phyloP scores from a whole-genome alignment of 2,329 filamentous ascomycete genomes.

The Parasarocladium wereldwijsianum region DNA sequence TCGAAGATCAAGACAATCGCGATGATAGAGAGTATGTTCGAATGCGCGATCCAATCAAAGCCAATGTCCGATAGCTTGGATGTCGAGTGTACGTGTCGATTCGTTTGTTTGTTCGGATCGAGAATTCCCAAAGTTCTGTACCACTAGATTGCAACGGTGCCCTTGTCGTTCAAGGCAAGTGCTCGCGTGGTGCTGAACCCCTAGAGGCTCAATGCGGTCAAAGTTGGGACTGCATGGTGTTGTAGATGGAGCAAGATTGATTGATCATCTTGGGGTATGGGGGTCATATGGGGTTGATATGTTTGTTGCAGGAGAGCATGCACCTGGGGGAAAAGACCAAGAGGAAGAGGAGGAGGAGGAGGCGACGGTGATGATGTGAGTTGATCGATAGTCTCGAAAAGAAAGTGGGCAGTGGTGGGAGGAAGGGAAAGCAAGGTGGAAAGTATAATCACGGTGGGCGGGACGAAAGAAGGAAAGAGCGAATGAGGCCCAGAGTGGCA shows the following conservation, averaged over 20 bases:
- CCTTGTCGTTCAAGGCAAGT: slow-evolving; percentile 2
- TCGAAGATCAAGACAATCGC: not conserved
- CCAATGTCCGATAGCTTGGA: not conserved
- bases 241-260: slow-evolving; percentile 1
- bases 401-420: too few relatives aligned
- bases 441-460: too few relatives aligned
- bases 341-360: too few relatives aligned
- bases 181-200: slow-evolving; percentile 3
- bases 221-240: slow-evolving; percentile 3
- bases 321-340: too few relatives aligned
- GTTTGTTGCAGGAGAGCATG: too few relatives aligned
- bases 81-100: too few relatives aligned
- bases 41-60: not conserved
- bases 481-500: too few relatives aligned
- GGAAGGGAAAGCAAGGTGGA: too few relatives aligned
- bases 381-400: too few relatives aligned
- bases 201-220: slow-evolving; percentile 1
- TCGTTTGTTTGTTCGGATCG: too few relatives aligned
- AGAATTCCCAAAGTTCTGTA: slow-evolving; percentile 1
- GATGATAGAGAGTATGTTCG: not conserved
- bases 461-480: too few relatives aligned
- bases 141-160: not conserved
- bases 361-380: too few relatives aligned
- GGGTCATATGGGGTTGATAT: not conserved
- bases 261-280: slow-evolving; percentile 3